Base-by-base conservation (phyloP, 2,329 filamentous ascomycete species). In the Albophoma yamanashiensis region DNA sequence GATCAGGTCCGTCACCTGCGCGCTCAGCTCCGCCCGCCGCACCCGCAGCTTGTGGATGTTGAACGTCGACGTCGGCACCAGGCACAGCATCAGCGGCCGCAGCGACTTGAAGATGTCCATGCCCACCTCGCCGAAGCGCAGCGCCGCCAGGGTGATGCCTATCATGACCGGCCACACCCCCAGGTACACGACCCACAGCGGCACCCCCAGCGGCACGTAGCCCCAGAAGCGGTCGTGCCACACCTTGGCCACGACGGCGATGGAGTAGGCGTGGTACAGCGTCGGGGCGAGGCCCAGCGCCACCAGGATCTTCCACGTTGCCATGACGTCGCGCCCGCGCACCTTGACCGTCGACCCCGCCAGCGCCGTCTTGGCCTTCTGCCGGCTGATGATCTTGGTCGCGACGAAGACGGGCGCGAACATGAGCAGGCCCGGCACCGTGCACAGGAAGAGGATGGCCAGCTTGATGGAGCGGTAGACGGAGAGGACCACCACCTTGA, bases 101-200 rank as follows among this genome's bases (percentile, higher is more conserved):
- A 99, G 82, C 0, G 93, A 97, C 75, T 97, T 99, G 77, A 94
- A 79, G 60, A 99, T 97, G 70, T 99, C 94, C 92, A 99, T 97
- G 58, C 93, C 94, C n/a, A 96, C 88, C 76, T 99, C 94, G 55
- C 94, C 94, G 65, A 97, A 96, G 14, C 94, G 88, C 58, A 99
- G 85, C 8, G 94, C 91, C 5, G 92, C 92, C 73, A 96, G 97
- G 0, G 92, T 97, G 67, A 97, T 89, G 31, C 86, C 83, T 7
- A 92, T 89, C 79, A 96, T 96, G 65, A 95, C 77, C 56, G 91
- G 80, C 77, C 90, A 87, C 57, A 92, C 89, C 45, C 85, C 83
- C 12, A 91, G 71, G 64, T 92, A 86, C 14, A 95, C 83, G 27
- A 85, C 71, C 85, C 88, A 96, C 60, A 92, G 82, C 1, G 92